Evolutionary conservation across 345 rosid genomes (phyloP).

Genomic region (Salix caprea): DNA sequence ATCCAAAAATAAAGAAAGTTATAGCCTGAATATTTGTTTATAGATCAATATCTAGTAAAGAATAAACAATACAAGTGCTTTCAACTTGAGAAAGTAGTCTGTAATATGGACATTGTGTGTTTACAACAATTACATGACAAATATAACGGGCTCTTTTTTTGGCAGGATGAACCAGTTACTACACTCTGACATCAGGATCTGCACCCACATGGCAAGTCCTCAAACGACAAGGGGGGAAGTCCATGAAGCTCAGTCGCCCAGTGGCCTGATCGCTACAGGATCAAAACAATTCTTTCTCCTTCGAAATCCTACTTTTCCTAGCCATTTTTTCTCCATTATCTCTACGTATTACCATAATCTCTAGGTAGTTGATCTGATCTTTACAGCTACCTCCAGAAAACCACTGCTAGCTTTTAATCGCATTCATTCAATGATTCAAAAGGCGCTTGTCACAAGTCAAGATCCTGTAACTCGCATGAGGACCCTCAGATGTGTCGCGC

Average conservation of each 20-base stretch:
- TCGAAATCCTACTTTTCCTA: neutral
- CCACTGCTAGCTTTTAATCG: neutral
- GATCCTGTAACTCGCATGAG: constrained; percentile 87
- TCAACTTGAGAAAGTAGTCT: neutral
- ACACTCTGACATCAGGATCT: neutral
- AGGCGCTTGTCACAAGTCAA: constrained; percentile 70
- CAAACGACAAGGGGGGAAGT: neutral
- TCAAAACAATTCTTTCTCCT: neutral
- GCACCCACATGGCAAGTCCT: neutral
- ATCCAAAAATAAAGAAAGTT: neutral
- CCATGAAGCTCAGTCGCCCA: neutral
- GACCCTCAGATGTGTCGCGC: constrained; percentile 89
- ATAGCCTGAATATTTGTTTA: neutral
- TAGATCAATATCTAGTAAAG: neutral
- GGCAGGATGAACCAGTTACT: neutral
- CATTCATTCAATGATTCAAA: constrained; percentile 28
- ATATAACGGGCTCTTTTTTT: neutral
- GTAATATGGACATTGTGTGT: neutral
- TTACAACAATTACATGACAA: neutral
- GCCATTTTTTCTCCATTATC: neutral
- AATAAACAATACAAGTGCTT: constrained; percentile 4
- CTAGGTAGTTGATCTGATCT: neutral
- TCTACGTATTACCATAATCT: neutral
- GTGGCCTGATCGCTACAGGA: neutral
- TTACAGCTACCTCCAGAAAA: constrained; percentile 5